A percentile compares a stretch with the other conserved stretches of the same genome.
These are phyloP conservation scores for Canariomyces notabilis DNA, from an alignment of 2,329 filamentous ascomycete species.

Conservation along the genomic window DNA sequence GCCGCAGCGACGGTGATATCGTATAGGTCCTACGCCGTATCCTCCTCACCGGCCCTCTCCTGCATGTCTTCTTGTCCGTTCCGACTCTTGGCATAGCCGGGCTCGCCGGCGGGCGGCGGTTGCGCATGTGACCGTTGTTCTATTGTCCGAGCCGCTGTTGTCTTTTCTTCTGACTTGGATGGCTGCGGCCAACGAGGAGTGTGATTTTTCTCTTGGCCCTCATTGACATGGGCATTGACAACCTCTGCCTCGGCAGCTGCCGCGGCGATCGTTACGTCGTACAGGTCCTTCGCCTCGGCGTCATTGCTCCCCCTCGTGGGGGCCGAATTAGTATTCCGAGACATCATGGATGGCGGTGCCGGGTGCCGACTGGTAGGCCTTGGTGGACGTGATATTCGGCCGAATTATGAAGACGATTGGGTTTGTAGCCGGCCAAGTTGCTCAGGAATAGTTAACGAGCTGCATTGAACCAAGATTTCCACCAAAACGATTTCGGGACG, in stretches of 20 bases:
- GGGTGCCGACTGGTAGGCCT: not conserved
- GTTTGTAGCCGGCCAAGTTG: too few species aligned
- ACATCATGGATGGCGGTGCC: not conserved
- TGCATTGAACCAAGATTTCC: too few species aligned
- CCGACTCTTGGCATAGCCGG: too few species aligned
- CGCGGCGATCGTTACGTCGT: constrained; percentile 8
- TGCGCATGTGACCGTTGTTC: not conserved
- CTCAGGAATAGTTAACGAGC: too few species aligned
- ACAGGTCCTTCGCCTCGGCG: not conserved
- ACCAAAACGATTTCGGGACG: too few species aligned
- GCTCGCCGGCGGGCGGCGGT: too few species aligned
- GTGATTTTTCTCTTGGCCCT: not conserved
- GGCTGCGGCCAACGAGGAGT: not conserved
- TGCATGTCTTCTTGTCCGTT: too few species aligned
- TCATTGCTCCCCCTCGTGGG: not conserved
- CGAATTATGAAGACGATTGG: not conserved
- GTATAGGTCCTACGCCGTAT: constrained; percentile 12
- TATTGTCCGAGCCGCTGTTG: not conserved
- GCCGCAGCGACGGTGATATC: constrained; percentile 12
- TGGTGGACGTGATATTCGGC: not conserved
- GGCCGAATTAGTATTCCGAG: not conserved
- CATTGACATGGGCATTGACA: not conserved
- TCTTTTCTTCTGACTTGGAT: not conserved
- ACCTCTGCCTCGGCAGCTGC: constrained; percentile 2
- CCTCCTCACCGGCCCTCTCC: too few species aligned